Conservation (phyloP, 2,329 filamentous ascomycete species). For the Botryosphaeria agaves region DNA sequence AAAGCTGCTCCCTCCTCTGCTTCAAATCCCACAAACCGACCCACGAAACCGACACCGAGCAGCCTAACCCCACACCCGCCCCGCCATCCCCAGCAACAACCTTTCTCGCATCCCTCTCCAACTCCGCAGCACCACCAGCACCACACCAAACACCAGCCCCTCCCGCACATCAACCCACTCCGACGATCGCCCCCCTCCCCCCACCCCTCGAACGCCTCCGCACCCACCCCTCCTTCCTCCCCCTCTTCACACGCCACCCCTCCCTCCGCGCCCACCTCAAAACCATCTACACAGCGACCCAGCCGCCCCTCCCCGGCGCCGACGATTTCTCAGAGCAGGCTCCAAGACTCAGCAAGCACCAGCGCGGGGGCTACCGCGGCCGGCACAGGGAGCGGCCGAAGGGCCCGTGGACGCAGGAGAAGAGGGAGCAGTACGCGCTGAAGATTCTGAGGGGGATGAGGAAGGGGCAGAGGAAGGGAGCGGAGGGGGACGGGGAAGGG, state of each 20-base stretch:
- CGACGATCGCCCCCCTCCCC: conserved; percentile 1
- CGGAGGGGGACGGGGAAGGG: conserved; percentile 20
- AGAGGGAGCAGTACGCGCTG: conserved; percentile 16
- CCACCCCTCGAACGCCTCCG: conserved; percentile 13
- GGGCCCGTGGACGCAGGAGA: conserved; percentile 18
- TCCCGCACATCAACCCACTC: not conserved
- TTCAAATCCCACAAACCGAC: conserved; percentile 18
- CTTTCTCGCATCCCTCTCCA: not conserved
- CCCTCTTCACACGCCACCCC: conserved; percentile 16
- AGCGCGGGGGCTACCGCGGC: conserved; percentile 4
- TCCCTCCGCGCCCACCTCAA: conserved; percentile 15
- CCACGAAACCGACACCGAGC: conserved; percentile 13
- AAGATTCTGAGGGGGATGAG: conserved; percentile 10
- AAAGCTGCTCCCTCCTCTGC: conserved; percentile 20
- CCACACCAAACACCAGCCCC: not conserved
- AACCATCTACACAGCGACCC: conserved; percentile 15
- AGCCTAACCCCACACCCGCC: no score
- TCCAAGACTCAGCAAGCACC: no score
- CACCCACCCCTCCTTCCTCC: conserved; percentile 13
- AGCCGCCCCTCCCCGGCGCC: conserved; percentile 13
- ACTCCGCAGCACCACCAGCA: not conserved
- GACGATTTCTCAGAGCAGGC: no score
- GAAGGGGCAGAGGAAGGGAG: conserved; percentile 13
- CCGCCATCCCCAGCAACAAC: not conserved
- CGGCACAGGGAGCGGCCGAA: conserved; percentile 7